Evolutionary conservation across 148 eudicot species (phyloP), one percentile per base, ranked within the genome.

Genomic region (Chenopodium suecicum): DNA sequence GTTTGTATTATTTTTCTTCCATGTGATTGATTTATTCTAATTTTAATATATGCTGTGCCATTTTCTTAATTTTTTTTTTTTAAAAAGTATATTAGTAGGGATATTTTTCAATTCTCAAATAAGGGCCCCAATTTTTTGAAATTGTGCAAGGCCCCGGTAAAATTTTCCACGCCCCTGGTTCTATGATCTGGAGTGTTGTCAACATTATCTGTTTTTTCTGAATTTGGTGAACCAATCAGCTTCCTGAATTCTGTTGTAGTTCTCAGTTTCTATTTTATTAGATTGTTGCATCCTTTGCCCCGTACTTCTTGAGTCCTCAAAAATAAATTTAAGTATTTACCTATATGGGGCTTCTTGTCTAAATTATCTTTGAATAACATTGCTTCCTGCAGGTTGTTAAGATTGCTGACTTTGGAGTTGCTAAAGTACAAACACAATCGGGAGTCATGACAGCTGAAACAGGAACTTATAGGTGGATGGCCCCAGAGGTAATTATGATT

Each of bases 381-480:
- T 73, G 68, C 46, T 80, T 77, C 80, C 31, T 63, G 64, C 84
- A 92, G 94, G 89, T 86, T 47, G 88, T 89, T 47, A 92, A 92
- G 86, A 91, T 92, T 78, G 94, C 94, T 75, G 96, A 92, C 87
- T 91, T 92, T 85, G 96, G 94, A 82, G 88, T 92, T 75, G 90
- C 96, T 80, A 89, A 87, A 87, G 91, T 92, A 82, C 89, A 89
- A 80, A 79, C 85, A 16, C 89, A 87, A 63, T 79, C 91, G 60
- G 92, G 94, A 78, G 89, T 91, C 29, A 92, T 92, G 96, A 92
- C 94, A 54, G 93, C 91, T 56, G 94, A 92, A 85, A 92, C 92
- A 72, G 94, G 94, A 81, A 91, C 96, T 10, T 92, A 92, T 76
- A 87, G 96, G 27, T 92, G 95, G 93, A 92, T 92, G 95, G 95